These are phyloP conservation scores for Kwoniella sp. DNA, from an alignment of 768 basidiomycete genomes.

Conservation along the genomic window DNA sequence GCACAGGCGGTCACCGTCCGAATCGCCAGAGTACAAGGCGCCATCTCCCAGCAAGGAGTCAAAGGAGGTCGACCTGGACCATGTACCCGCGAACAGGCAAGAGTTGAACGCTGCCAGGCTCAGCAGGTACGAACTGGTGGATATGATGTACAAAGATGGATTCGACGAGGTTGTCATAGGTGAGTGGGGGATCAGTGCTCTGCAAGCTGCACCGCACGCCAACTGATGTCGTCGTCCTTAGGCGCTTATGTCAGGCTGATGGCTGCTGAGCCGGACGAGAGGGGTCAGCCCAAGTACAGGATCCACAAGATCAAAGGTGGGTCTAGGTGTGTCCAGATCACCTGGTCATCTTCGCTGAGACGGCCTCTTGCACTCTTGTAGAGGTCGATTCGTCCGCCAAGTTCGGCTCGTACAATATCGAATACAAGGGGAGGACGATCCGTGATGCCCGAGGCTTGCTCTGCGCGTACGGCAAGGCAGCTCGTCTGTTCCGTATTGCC, in stretches of 20 bases:
- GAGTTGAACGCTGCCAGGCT: constrained; percentile 65
- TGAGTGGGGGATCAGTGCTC: constrained; percentile 41
- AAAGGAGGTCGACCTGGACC: constrained; percentile 54
- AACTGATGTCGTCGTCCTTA: constrained; percentile 39
- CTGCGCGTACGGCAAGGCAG: constrained; percentile 70
- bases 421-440: constrained; percentile 37
- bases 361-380: neutral
- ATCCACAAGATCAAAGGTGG: constrained; percentile 73
- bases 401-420: constrained; percentile 37
- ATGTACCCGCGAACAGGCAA: constrained; percentile 54
- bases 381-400: constrained; percentile 25
- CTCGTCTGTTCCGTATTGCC: constrained; percentile 68
- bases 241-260: constrained; percentile 83
- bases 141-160: constrained; percentile 69
- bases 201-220: neutral
- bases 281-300: constrained; percentile 64
- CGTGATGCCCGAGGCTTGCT: constrained; percentile 63
- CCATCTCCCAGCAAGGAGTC: constrained; percentile 49
- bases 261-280: constrained; percentile 60
- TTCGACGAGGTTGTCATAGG: constrained; percentile 81
- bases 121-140: constrained; percentile 66
- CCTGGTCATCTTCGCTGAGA: neutral
- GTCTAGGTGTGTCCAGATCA: constrained; percentile 47
- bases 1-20: constrained; percentile 7
- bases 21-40: constrained; percentile 8